Evolutionary conservation across 176 grass and related monocot genomes (phyloP).

Genomic region (Poa pratensis): DNA sequence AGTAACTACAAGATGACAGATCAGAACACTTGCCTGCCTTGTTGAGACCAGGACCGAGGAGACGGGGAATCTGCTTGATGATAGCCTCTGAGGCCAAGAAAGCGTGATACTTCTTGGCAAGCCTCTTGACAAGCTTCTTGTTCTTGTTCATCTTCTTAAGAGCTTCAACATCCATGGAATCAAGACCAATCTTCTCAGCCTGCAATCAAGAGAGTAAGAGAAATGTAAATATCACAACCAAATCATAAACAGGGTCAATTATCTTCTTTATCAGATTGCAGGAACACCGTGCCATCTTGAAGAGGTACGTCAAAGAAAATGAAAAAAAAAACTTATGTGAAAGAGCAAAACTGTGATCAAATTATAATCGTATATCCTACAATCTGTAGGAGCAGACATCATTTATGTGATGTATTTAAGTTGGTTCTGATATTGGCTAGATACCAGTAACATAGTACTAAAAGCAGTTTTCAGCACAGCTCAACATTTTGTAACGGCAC

Average conservation of each 20-base stretch:
- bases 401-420: not conserved
- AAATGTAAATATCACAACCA: not conserved
- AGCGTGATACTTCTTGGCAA: constrained; percentile 91
- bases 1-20: not conserved
- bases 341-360: not conserved
- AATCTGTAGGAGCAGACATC: not conserved
- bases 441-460: not conserved
- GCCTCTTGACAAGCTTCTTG: constrained; percentile 87
- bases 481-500: not conserved
- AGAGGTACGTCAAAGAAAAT: too few relatives aligned
- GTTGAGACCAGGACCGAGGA: constrained; percentile 89
- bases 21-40: constrained; percentile 64
- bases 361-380: not conserved
- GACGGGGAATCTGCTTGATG: constrained; percentile 90
- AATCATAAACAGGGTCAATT: too few relatives aligned
- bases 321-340: not conserved
- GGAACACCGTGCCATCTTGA: too few relatives aligned
- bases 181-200: constrained; percentile 80
- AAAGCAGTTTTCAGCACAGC: not conserved
- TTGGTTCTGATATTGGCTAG: not conserved
- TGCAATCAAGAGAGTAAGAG: constrained; percentile 25
- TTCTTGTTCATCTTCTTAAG: constrained; percentile 96
- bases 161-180: constrained; percentile 87
- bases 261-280: too few relatives aligned
- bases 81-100: constrained; percentile 86